A percentile compares a stretch with the other conserved stretches of the same genome.
phyloP scores from a whole-genome alignment of 345 rosid genomes.

The Eucalyptus cloeziana region DNA sequence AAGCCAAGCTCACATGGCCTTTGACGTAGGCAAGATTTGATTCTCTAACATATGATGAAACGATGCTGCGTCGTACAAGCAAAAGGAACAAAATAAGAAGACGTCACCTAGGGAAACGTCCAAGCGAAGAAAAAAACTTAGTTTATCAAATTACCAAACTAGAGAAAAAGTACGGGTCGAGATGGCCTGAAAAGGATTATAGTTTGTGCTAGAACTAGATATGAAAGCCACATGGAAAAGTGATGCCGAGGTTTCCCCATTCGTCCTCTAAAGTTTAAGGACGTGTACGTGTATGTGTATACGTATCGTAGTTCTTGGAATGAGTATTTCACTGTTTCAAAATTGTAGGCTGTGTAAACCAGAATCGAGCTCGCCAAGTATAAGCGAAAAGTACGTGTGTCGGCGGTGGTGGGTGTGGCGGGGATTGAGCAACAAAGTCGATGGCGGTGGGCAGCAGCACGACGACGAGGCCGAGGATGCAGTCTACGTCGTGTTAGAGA shows the following conservation, averaged over 20 bases:
- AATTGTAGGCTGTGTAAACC: background rate
- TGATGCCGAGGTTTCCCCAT: background rate
- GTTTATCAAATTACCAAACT: background rate
- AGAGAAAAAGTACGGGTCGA: background rate
- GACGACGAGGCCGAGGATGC: too few species aligned
- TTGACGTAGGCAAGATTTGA: background rate
- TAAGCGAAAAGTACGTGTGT: too few species aligned
- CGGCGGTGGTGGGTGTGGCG: too few species aligned
- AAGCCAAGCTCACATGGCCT: background rate
- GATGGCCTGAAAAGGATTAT: background rate
- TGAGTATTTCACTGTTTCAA: background rate
- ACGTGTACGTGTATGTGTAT: background rate
- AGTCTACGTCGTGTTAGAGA: too few species aligned
- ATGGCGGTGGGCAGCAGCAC: too few species aligned
- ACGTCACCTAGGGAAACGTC: background rate
- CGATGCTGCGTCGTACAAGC: background rate
- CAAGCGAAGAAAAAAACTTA: background rate
- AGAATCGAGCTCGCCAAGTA: too few species aligned
- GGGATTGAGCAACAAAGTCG: too few species aligned
- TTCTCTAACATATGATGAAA: background rate
- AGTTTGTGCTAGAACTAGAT: background rate
- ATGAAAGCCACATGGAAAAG: background rate
- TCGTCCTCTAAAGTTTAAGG: background rate
- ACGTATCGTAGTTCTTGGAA: background rate
- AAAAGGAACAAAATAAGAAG: background rate